Conservation (phyloP, 768 basidiomycete species). For the Dentipellis fragilis region DNA sequence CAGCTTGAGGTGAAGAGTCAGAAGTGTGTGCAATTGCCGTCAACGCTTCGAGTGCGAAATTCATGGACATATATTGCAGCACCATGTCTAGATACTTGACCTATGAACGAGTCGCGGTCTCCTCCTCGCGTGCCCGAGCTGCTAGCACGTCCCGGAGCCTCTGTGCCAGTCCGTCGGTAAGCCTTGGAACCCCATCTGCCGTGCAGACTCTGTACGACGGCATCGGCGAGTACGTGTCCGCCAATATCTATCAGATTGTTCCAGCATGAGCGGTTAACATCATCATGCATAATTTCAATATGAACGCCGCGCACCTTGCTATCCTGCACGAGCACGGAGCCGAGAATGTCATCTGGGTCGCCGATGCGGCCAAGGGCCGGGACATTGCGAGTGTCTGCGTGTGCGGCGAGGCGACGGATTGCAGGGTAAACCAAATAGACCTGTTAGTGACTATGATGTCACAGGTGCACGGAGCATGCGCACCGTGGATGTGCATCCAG, state of each 20-base stretch:
- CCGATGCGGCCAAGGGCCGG: slow-evolving; percentile 70
- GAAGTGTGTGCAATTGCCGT: no score
- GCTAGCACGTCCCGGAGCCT: slow-evolving; percentile 34
- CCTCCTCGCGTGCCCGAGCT: slow-evolving; percentile 23
- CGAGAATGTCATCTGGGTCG: slow-evolving; percentile 79
- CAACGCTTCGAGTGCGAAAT: no score
- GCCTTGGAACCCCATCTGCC: slow-evolving; percentile 53
- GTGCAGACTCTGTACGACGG: slow-evolving; percentile 78
- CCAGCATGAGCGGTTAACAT: no score
- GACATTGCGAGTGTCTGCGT: slow-evolving; percentile 53
- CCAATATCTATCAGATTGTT: slow-evolving; percentile 34
- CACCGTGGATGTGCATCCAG: slow-evolving; percentile 78
- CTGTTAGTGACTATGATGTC: background rate
- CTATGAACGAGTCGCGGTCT: background rate
- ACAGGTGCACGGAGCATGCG: slow-evolving; percentile 5
- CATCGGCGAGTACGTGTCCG: slow-evolving; percentile 77
- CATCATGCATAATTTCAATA: no score
- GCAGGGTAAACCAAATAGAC: no score
- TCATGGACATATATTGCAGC: no score
- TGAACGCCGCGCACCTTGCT: slow-evolving; percentile 38
- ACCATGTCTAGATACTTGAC: no score
- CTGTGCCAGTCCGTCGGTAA: slow-evolving; percentile 56
- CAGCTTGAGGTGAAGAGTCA: no score
- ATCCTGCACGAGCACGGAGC: slow-evolving; percentile 59
- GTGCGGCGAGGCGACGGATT: no score